Evolutionary conservation across 352 stramenopile species (phyloP).

Genomic region (Globisporangium mamillatum): DNA sequence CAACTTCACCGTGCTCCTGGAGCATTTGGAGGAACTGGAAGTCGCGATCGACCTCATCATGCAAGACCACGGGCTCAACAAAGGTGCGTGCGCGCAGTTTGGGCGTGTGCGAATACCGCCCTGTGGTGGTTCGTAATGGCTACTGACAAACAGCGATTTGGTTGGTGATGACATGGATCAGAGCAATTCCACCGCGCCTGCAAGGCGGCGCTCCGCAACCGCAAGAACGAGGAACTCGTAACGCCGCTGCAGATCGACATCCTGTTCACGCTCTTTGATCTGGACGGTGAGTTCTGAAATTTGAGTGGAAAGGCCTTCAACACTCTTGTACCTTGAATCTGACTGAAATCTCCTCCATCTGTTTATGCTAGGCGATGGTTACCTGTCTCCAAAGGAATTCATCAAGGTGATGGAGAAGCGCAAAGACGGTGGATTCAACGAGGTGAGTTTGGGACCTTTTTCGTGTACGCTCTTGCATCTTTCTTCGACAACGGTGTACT

Average conservation of each 20-base stretch:
- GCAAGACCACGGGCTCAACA: conserved; percentile 79
- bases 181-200: conserved; percentile 80
- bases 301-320: neutral
- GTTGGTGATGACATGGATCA: conserved; percentile 18
- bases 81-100: conserved; percentile 32
- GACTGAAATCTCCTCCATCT: neutral
- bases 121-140: neutral
- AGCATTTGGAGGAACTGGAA: conserved; percentile 82
- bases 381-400: conserved; percentile 80
- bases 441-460: conserved; percentile 38
- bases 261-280: conserved; percentile 80
- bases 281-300: conserved; percentile 42
- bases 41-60: conserved; percentile 84
- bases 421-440: conserved; percentile 78
- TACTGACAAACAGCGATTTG: neutral
- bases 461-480: neutral
- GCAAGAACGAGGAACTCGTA: conserved; percentile 57
- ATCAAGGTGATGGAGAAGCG: conserved; percentile 86
- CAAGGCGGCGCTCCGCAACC: conserved; percentile 54
- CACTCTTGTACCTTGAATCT: neutral
- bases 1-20: conserved; percentile 79
- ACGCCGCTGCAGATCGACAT: conserved; percentile 85
- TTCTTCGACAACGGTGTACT: neutral
- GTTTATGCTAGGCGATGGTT: conserved; percentile 49
- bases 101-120: neutral